phyloP scores from a whole-genome alignment of 2,329 filamentous ascomycete genomes.

The Calonectria pteridis region DNA sequence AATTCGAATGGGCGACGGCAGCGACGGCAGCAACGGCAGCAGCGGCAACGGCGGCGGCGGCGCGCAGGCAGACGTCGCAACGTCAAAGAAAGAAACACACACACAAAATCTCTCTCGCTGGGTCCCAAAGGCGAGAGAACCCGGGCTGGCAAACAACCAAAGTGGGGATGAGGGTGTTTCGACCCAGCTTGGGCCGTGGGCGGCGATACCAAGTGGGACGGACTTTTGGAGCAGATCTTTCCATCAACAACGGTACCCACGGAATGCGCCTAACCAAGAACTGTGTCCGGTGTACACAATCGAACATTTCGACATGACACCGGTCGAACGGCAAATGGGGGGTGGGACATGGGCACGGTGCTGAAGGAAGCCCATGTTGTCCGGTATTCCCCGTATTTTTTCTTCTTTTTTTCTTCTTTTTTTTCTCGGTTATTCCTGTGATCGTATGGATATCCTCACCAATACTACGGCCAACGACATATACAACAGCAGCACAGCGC shows the following conservation, averaged over 20 bases:
- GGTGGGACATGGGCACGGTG: conserved; percentile 70
- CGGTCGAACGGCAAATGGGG: conserved; percentile 67
- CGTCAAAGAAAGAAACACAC: conserved; percentile 70
- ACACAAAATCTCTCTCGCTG: conserved; percentile 53
- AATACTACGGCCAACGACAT: conserved; percentile 33
- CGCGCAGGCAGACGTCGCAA: conserved; percentile 64
- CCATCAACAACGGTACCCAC: conserved; percentile 52
- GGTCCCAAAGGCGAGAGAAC: conserved; percentile 66
- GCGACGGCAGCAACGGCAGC: background rate
- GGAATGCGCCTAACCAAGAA: conserved; percentile 74
- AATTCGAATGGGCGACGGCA: conserved; percentile 9
- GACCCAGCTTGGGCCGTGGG: conserved; percentile 80
- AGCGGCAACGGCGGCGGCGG: background rate
- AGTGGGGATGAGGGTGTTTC: conserved; percentile 76
- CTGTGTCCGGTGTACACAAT: conserved; percentile 75
- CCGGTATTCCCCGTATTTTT: conserved; percentile 78
- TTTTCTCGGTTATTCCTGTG: conserved; percentile 43
- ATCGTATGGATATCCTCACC: conserved; percentile 73
- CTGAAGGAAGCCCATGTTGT: conserved; percentile 79
- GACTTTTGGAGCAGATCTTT: conserved; percentile 78
- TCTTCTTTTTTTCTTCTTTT: conserved; percentile 43
- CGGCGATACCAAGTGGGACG: conserved; percentile 71
- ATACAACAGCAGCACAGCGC: conserved; percentile 34
- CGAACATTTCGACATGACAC: conserved; percentile 79
- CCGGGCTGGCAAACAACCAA: conserved; percentile 64